Base-by-base conservation (phyloP, 1,284 basidiomycete species). In the Tilletia walkeri region DNA sequence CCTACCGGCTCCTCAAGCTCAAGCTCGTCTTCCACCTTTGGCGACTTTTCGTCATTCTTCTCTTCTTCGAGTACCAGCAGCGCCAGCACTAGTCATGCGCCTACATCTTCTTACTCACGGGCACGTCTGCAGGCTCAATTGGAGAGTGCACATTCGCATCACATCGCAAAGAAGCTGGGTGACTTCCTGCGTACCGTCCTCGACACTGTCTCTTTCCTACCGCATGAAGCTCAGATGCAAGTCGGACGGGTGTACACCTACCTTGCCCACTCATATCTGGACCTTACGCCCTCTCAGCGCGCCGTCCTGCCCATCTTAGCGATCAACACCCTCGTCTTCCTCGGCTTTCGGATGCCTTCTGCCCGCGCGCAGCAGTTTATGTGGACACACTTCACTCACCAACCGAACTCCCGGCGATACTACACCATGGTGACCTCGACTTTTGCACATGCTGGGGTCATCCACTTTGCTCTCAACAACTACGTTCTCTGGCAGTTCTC, bases 401-500 rank as follows among this genome's bases (percentile, higher is more conserved):
- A 74, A 7, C 79, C 80, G 0, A 67, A 71, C 45, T 68, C 69
- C 20, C 70, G 69, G 5, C 67, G 71, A 0, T 49, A 66, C 2
- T 45, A 67, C 24, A 80, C 80, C 6, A 71, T 80, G 72, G 47
- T 76, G 0, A 81, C 76, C 1, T 76, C 75, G n/a, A 71, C 72
- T 0, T 78, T 77, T 24, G 78, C 76, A 49, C 80, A 81, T 66
- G 69, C 73, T 24, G 67, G 70, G 3, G 30, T 69, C 1, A 36
- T 73, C 2, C 86, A 86, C 71, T 83, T 84, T 69, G 78, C 82
- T 1, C 85, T 86, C 82, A 87, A 86, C 83, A 85, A 84, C 48
- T 73, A 86, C 66, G 86, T 85, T 1, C 80, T 87, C 5, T 86
- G 84, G 78, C 84, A 84, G 0, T 85, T 86, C 65, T 85, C 85